Conservation (phyloP, 164 flowering plant genomes). For the Malania oleifera region DNA sequence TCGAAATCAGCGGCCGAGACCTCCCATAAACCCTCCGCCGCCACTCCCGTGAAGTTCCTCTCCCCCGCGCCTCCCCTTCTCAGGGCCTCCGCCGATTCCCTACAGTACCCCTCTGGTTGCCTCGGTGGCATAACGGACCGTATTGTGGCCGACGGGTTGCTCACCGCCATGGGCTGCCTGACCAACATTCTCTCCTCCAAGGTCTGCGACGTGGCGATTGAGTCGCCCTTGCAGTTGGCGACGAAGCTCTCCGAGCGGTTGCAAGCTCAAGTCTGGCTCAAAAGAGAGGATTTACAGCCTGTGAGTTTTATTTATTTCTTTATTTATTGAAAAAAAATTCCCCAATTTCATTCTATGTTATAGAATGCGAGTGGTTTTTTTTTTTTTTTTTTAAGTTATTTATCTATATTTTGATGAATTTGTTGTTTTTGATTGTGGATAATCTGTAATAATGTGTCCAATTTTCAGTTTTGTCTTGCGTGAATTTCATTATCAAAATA, state of each 20-base stretch:
- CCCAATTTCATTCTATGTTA: neutral
- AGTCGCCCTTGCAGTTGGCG: slow-evolving; percentile 76
- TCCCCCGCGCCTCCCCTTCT: slow-evolving; percentile 12
- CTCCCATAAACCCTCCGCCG: slow-evolving; percentile 14
- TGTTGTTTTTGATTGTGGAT: too few relatives aligned
- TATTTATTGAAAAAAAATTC: too few relatives aligned
- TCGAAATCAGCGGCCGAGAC: slow-evolving; percentile 24
- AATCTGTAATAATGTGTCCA: too few relatives aligned
- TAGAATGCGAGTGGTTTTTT: neutral
- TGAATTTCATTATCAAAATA: too few relatives aligned
- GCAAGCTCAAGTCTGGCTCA: slow-evolving; percentile 65
- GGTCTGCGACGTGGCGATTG: slow-evolving; percentile 85
- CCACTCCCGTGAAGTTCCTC: slow-evolving; percentile 5
- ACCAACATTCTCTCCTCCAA: slow-evolving; percentile 69
- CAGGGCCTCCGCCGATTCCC: slow-evolving; percentile 48
- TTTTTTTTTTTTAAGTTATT: neutral
- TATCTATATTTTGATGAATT: too few relatives aligned
- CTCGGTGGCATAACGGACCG: slow-evolving; percentile 56
- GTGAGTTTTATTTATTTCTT: slow-evolving; percentile 50
- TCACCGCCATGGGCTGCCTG: slow-evolving; percentile 53
- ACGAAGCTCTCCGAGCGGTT: slow-evolving; percentile 65
- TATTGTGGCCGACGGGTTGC: slow-evolving; percentile 13
- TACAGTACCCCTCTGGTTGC: slow-evolving; percentile 73
- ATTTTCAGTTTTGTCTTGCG: too few relatives aligned
- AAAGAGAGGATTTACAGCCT: slow-evolving; percentile 92